Base-by-base conservation (phyloP, 2,329 filamentous ascomycete genomes). In the Cladosporium velox region DNA sequence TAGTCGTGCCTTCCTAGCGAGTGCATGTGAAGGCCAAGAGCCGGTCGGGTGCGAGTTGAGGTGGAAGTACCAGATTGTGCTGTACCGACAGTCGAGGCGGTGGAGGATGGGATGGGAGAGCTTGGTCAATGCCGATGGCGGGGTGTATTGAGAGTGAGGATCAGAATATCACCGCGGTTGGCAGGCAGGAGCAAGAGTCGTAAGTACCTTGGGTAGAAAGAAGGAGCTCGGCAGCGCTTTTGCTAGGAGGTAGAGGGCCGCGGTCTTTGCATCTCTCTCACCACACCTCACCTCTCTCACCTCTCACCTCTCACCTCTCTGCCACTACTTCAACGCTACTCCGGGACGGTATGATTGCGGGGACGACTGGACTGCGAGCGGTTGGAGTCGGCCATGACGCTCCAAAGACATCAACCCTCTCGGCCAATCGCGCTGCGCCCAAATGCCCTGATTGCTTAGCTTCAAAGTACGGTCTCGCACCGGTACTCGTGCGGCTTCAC, bases 21-120 rank as follows among this genome's bases (percentile, higher is more conserved):
- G 35, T 34, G 54, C 61, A 64, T 64, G 61, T 64, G 61, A 55
- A 32, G 34, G 35, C 61, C 49, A 52, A 64, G 35, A 54, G 51
- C 26, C 61, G 61, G 61, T 24, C 61, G 61, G 61, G 11, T 64
- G 61, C 61, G 61, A 55, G 61, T 54, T 14, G 21, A 18, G 21
- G 55, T 38, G 2, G 55, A 41, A 41, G 55, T 38, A 58, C 15
- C 8, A 12, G 11, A 34, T 12, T n/a, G 52, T 44, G 34, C 32
- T n/a, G 52, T 44, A n/a, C 38, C 18, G 26, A 21, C 8, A 34
- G 15, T 32, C 52, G 28, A 55, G 41, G 41, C 41, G 41, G 41
- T 47, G 41, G 41, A 24, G n/a, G 41, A 21, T 47, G 41, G n/a
- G 41, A 47, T 24, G n/a, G n/a, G 41, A 32, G 2, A 21, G 26